phyloP scores from a whole-genome alignment of 2,329 filamentous ascomycete genomes.

The Pyricularia grisea region DNA sequence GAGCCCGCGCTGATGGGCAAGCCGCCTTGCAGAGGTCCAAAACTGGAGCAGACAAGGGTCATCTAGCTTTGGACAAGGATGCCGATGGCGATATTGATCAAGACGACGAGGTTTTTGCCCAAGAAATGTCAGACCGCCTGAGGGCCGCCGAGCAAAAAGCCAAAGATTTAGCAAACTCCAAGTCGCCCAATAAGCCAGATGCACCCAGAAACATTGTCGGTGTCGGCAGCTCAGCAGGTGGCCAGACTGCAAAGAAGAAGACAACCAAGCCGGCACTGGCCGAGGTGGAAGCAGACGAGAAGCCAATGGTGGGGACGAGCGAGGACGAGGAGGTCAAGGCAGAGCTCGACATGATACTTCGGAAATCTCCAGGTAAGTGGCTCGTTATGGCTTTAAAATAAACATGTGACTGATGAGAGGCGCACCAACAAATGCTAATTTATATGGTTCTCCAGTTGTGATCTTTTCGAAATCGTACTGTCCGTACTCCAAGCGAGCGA shows the following conservation, averaged over 20 bases:
- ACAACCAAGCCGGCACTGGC: slow-evolving; percentile 38
- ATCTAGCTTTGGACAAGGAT: slow-evolving; percentile 36
- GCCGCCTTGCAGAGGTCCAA: slow-evolving; percentile 28
- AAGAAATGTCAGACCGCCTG: slow-evolving; percentile 50
- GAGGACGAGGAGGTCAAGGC: slow-evolving; percentile 56
- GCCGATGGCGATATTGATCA: slow-evolving; percentile 46
- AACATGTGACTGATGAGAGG: neutral
- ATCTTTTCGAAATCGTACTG: slow-evolving; percentile 97
- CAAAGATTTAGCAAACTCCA: slow-evolving; percentile 60
- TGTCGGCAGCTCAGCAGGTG: slow-evolving; percentile 46
- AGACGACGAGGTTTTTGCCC: slow-evolving; percentile 43
- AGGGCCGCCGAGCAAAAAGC: slow-evolving; percentile 60
- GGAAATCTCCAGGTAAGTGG: slow-evolving; percentile 68
- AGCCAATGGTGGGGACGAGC: slow-evolving; percentile 32
- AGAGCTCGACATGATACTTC: slow-evolving; percentile 71
- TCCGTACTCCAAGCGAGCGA: slow-evolving; percentile 76
- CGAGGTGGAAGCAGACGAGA: slow-evolving; percentile 17
- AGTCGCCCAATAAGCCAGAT: slow-evolving; percentile 52
- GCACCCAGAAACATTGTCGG: slow-evolving; percentile 47
- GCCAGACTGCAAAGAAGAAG: slow-evolving; percentile 33
- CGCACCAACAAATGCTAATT: neutral
- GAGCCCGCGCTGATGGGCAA: slow-evolving; percentile 14
- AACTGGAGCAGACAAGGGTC: slow-evolving; percentile 18
- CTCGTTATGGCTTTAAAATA: neutral
- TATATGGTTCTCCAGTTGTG: slow-evolving; percentile 51